Conservation (phyloP, 2,329 filamentous ascomycete genomes). For the Microcyclospora pomicola region DNA sequence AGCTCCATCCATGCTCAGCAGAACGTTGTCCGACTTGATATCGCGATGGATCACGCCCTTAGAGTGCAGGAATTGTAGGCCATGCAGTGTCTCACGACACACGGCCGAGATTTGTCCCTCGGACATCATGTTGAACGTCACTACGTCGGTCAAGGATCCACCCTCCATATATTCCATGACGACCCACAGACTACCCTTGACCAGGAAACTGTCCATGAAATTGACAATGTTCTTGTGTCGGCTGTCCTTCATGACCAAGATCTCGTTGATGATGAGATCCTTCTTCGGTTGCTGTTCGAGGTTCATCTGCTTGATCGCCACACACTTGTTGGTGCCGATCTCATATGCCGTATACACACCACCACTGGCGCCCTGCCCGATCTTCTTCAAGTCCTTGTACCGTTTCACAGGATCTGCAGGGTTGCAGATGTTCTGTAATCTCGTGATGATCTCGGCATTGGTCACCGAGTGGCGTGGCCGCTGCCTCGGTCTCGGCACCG, state of each 20-base stretch:
- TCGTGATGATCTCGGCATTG: constrained; percentile 65
- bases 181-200: constrained; percentile 86
- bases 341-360: constrained; percentile 91
- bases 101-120: constrained; percentile 95
- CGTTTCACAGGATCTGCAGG: constrained; percentile 78
- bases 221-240: constrained; percentile 98
- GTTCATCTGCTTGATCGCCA: constrained; percentile 99
- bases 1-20: constrained; percentile 83
- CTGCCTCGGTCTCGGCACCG: constrained; percentile 57
- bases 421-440: constrained; percentile 79
- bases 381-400: constrained; percentile 81
- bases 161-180: constrained; percentile 99
- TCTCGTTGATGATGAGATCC: constrained; percentile 97
- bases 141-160: constrained; percentile 91
- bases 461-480: constrained; percentile 56
- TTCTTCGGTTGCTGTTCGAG: constrained; percentile 97
- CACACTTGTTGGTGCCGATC: constrained; percentile 66
- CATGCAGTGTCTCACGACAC: constrained; percentile 81
- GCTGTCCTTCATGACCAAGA: constrained; percentile 97
- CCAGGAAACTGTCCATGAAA: constrained; percentile 93
- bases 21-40: constrained; percentile 97
- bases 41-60: constrained; percentile 97
- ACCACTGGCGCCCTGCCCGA: constrained; percentile 92
- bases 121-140: constrained; percentile 98
- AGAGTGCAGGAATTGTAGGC: constrained; percentile 87